Percentiles rank a stretch among this genome's conserved stretches.
These are phyloP conservation scores for Leucocoprinus leucothites DNA, from an alignment of 768 basidiomycete species.

Conservation along the genomic window DNA sequence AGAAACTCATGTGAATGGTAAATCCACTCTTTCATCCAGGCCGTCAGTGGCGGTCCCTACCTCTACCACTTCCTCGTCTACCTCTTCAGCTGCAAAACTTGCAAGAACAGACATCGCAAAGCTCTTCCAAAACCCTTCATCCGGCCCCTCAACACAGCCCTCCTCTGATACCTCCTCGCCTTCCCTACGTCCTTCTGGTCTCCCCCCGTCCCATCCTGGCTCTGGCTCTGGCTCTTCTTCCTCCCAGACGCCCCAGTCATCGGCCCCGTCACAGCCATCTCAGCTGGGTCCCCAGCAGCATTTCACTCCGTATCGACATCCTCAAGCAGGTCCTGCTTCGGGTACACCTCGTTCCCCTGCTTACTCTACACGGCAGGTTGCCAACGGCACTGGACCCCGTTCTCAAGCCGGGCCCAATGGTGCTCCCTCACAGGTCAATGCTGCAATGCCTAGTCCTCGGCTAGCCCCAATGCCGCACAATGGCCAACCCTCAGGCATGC, in stretches of 20 bases:
- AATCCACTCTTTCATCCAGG: slow-evolving; percentile 45
- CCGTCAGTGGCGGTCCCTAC: slow-evolving; percentile 25
- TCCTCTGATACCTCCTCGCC: slow-evolving; percentile 57
- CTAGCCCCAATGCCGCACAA: slow-evolving; percentile 57
- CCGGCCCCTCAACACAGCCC: slow-evolving; percentile 49
- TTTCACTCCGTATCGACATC: slow-evolving; percentile 45
- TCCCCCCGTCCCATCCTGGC: slow-evolving; percentile 37
- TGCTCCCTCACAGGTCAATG: slow-evolving; percentile 35
- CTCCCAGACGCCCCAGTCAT: slow-evolving; percentile 29
- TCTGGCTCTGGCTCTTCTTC: too few species aligned
- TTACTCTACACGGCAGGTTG: slow-evolving; percentile 51
- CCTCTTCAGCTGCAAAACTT: slow-evolving; percentile 34
- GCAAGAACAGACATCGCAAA: slow-evolving; percentile 54
- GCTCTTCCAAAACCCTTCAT: slow-evolving; percentile 56
- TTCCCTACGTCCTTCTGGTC: slow-evolving; percentile 47
- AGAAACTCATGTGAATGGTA: slow-evolving; percentile 58
- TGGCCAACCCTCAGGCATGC: slow-evolving; percentile 50
- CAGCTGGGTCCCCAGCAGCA: slow-evolving; percentile 44
- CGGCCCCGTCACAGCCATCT: slow-evolving; percentile 40
- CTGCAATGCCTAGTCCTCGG: slow-evolving; percentile 66
- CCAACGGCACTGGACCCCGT: slow-evolving; percentile 58
- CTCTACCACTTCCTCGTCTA: slow-evolving; percentile 30
- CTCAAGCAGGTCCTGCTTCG: slow-evolving; percentile 41
- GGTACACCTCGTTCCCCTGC: slow-evolving; percentile 65
- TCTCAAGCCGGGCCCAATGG: slow-evolving; percentile 58